Evolutionary conservation across 352 stramenopile genomes (phyloP), one percentile per base, ranked within the genome.

Genomic region (Blastocystis sp.): DNA sequence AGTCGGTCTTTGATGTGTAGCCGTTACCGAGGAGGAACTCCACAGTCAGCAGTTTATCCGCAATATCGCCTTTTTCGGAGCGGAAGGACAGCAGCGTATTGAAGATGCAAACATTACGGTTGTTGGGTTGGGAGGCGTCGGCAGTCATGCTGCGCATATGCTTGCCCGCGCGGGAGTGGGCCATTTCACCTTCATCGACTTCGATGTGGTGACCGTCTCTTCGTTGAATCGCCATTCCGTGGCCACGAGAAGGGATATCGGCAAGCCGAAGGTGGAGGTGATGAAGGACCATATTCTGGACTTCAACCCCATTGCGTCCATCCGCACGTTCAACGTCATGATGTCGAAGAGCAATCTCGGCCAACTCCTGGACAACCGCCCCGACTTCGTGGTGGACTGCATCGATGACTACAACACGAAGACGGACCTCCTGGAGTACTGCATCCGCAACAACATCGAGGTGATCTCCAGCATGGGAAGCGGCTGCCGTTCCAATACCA

Each of bases 341-440:
- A 48, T 89, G 17, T 74, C 61, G 34, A 60, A 82, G 60, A 45
- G 89, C 11, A 89, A 89, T 34, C 34, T 87, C 2, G 3, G 14
- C 21, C 43, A 60, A 17, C 34, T 89, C 14, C 34, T 79, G 7
- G 24, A 42, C 14, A 45, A 57, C 43, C 11, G 93, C 92, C 90
- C 95, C 92, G 90, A 98, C 93, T 89, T 98, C 76, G 94, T 99
- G 28, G 91, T 99, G 89, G 96, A 98, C 91, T 98, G 96, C 87
- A 99, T 99, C 90, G 97, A 99, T 91, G 97, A 99, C 91, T 93
- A 98, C 45, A 95, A 94, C 66, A 99, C 97, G 63, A 99, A 99
- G 90, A 92, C 94, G 1, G 92, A 95, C 59, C 92, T 99, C 34
- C 91, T 99, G 24, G 92, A 93, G 40, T 92, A 95, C 59, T 98